A percentile compares a stretch with the other conserved stretches of the same genome.
Conservation (phyloP, 2,329 filamentous ascomycete genomes). For the Cadophora sp. region DNA sequence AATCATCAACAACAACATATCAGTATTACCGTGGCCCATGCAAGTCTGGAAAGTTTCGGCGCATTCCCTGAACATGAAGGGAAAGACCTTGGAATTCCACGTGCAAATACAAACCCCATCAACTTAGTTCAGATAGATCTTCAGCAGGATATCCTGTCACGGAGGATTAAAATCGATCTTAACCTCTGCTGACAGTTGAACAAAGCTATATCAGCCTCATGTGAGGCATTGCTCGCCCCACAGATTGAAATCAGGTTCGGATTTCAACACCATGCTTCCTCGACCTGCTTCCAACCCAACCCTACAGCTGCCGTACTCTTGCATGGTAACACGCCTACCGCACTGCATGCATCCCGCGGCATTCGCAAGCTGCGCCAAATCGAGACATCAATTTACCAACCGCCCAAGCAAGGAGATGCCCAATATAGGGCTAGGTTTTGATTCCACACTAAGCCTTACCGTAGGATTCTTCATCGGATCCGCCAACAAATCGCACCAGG, state of each 20-base stretch:
- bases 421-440: background rate
- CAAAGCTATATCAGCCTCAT: background rate
- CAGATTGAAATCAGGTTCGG: background rate
- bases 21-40: slow-evolving; percentile 2
- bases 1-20: too few species aligned
- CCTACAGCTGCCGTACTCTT: background rate
- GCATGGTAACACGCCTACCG: background rate
- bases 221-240: background rate
- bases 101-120: background rate
- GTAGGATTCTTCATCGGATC: background rate
- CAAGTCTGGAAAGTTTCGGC: slow-evolving; percentile 1
- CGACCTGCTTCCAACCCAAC: background rate
- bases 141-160: background rate
- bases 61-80: background rate
- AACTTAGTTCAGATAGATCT: background rate
- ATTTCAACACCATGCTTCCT: background rate
- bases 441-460: slow-evolving; percentile 6
- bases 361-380: slow-evolving; percentile 20
- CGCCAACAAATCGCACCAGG: background rate
- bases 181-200: background rate
- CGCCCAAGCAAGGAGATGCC: background rate
- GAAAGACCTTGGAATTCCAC: slow-evolving; percentile 2
- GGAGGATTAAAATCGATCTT: slow-evolving; percentile 1
- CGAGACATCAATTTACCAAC: background rate
- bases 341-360: background rate